These are phyloP conservation scores for Metschnikowia reukaufii DNA, from an alignment of 805 yeast species.

Conservation along the genomic window DNA sequence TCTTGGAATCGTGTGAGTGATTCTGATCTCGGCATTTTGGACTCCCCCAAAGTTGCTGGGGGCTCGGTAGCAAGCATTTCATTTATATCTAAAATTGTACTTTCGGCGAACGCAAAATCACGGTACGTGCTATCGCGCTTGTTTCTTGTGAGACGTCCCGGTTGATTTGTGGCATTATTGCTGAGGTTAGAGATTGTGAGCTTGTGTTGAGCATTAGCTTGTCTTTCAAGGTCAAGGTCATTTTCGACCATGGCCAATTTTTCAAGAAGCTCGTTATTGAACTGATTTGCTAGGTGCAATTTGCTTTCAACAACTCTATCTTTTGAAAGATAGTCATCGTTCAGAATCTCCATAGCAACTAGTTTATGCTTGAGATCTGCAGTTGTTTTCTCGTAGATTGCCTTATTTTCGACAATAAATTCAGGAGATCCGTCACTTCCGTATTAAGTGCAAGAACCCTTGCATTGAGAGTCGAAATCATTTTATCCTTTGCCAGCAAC, in stretches of 20 bases:
- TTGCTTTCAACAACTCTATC: conserved; percentile 38
- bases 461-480: conserved; percentile 21
- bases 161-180: conserved; percentile 3
- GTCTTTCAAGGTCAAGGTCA: conserved; percentile 28
- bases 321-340: conserved; percentile 41
- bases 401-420: conserved; percentile 12
- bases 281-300: conserved; percentile 34
- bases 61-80: conserved; percentile 22
- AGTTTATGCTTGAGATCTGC: conserved; percentile 29
- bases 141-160: conserved; percentile 4
- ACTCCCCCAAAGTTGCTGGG: conserved; percentile 1
- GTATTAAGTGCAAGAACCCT: conserved; percentile 17
- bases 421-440: conserved; percentile 24
- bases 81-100: conserved; percentile 19
- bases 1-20: conserved; percentile 35
- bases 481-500: conserved; percentile 21
- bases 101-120: conserved; percentile 19
- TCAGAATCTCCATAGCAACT: conserved; percentile 43
- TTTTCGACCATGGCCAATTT: conserved; percentile 43
- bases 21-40: conserved; percentile 24
- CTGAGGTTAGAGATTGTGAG: conserved; percentile 18
- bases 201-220: conserved; percentile 15
- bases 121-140: conserved; percentile 13
- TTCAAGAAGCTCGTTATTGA: conserved; percentile 44
- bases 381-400: conserved; percentile 23